A percentile compares a stretch with the other conserved stretches of the same genome.
Evolutionary conservation across 1,139 yeast genomes (phyloP).

Genomic region (Sugiyamaella sp.): DNA sequence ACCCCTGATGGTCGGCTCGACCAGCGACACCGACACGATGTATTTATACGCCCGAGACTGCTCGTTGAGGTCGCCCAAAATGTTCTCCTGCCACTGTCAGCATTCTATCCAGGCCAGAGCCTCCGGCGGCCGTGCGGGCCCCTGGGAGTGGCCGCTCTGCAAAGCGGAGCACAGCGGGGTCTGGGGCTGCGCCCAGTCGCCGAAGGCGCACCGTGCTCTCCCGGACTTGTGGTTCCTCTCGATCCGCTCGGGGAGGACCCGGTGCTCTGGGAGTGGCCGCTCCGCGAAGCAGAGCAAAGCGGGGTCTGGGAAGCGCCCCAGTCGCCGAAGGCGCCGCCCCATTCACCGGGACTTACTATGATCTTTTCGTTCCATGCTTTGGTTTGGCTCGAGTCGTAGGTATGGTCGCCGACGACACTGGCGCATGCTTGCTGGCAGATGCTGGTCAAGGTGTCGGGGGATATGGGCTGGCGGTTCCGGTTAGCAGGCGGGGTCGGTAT

Average conservation of each 20-base stretch:
- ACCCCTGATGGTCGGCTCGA: constrained; percentile 34
- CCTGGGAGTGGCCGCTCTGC: too few relatives aligned
- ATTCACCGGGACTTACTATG: constrained; percentile 28
- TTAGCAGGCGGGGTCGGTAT: too few relatives aligned
- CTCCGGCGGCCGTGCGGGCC: too few relatives aligned
- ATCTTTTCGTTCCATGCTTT: constrained; percentile 30
- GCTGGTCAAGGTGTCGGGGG: constrained; percentile 22
- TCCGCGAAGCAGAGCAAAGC: too few relatives aligned
- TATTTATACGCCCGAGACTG: constrained; percentile 40
- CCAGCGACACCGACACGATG: constrained; percentile 36
- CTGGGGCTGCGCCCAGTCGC: too few relatives aligned
- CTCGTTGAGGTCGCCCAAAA: constrained; percentile 32
- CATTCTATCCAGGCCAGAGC: too few relatives aligned
- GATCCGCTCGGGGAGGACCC: too few relatives aligned
- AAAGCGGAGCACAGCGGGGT: too few relatives aligned
- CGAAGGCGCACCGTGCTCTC: neutral
- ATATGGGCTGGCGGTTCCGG: constrained; percentile 27
- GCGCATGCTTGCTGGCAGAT: constrained; percentile 20
- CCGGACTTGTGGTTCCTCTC: too few relatives aligned
- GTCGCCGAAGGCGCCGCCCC: neutral
- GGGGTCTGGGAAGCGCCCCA: too few relatives aligned
- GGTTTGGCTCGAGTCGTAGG: constrained; percentile 27
- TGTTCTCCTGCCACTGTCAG: constrained; percentile 13
- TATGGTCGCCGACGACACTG: constrained; percentile 15
- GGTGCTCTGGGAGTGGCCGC: too few relatives aligned